Evolutionary conservation across 345 rosid species (phyloP).

Genomic region (Hibiscus mutabilis): DNA sequence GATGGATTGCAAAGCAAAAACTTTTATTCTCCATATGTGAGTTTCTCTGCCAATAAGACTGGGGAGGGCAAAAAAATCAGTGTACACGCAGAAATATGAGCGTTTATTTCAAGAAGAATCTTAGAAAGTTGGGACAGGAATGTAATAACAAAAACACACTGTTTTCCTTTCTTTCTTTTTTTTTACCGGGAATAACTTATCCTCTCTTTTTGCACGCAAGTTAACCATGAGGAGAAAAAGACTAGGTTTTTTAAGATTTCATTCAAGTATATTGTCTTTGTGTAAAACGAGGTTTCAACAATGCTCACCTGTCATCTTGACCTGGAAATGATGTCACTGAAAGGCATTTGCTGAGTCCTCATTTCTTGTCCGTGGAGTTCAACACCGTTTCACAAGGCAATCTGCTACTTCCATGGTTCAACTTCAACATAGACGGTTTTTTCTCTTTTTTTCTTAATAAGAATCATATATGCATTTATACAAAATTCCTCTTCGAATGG

Average conservation of each 20-base stretch:
- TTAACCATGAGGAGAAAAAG: not conserved
- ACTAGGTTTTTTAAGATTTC: not conserved
- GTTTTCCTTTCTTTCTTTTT: not conserved
- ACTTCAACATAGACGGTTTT: not conserved
- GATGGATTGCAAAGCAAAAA: conserved; percentile 5
- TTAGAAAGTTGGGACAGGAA: conserved; percentile 13
- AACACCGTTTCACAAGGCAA: not conserved
- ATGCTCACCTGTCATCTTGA: not conserved
- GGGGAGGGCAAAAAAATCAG: not conserved
- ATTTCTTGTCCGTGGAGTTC: not conserved
- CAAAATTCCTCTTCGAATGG: conserved; percentile 5
- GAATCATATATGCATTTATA: not conserved
- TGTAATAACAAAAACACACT: not conserved
- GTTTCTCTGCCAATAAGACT: conserved; percentile 11
- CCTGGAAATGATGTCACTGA: conserved; percentile 4
- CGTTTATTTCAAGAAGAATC: conserved; percentile 31
- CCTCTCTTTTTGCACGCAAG: conserved; percentile 2
- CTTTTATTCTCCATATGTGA: not conserved
- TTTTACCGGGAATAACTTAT: not conserved
- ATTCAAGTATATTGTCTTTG: not conserved
- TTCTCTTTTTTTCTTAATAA: not conserved
- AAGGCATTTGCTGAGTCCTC: not conserved
- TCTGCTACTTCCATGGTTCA: not conserved
- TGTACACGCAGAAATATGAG: conserved; percentile 7
- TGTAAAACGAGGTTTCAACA: conserved; percentile 2